Evolutionary conservation across 2,329 filamentous ascomycete species (phyloP).

Genomic region (Alternaria sp.): DNA sequence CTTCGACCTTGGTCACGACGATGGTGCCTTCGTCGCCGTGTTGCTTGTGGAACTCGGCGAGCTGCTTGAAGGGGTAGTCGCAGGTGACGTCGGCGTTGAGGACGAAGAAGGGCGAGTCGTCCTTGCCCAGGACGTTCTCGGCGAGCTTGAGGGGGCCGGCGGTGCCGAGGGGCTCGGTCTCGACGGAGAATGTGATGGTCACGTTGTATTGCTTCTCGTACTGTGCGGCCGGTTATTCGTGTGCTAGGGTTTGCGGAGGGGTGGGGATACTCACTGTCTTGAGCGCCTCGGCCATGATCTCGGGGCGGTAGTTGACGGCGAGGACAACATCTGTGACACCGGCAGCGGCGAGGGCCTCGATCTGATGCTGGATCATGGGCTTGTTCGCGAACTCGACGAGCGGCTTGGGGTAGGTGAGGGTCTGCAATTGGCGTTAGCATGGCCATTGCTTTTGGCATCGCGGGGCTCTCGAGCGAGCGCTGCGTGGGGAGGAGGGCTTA

Average conservation of each 20-base stretch:
- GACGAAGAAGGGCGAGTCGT: constrained; percentile 95
- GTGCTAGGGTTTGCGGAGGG: constrained; percentile 1
- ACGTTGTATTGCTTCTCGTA: constrained; percentile 93
- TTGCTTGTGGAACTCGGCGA: constrained; percentile 87
- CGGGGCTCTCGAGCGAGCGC: constrained; percentile 26
- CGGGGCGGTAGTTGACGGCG: constrained; percentile 97
- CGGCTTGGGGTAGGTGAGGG: constrained; percentile 94
- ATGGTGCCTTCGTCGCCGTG: constrained; percentile 98
- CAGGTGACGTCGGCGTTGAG: constrained; percentile 98
- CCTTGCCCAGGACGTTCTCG: constrained; percentile 89
- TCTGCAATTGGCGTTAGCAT: constrained; percentile 61
- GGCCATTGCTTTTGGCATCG: constrained; percentile 16
- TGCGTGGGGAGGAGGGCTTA: constrained; percentile 54
- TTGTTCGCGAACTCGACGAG: constrained; percentile 98
- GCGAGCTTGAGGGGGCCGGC: constrained; percentile 95
- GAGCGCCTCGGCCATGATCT: constrained; percentile 94
- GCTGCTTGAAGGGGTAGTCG: constrained; percentile 92
- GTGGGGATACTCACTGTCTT: constrained; percentile 70
- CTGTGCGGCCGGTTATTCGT: constrained; percentile 47
- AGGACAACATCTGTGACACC: constrained; percentile 98
- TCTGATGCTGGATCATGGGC: constrained; percentile 98
- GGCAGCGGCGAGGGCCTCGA: constrained; percentile 89
- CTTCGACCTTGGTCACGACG: constrained; percentile 97
- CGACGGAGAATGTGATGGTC: constrained; percentile 96
- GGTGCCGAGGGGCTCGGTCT: constrained; percentile 92